Conservation (phyloP, 164 flowering plant species). For the Chloranthus sessilifolius region DNA sequence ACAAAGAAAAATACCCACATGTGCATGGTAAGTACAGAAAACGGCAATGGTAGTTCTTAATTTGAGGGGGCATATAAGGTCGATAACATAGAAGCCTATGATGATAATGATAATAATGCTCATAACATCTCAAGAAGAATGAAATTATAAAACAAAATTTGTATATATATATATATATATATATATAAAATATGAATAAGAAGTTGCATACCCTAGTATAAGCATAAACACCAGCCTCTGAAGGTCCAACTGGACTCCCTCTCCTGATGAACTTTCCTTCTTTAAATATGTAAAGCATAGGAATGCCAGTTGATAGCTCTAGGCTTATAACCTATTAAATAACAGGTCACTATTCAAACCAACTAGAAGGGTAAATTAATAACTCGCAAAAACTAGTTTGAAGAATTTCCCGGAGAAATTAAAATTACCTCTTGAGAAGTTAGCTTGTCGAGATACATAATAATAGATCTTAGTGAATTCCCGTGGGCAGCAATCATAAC, state of each 20-base stretch:
- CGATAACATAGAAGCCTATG: too few relatives aligned
- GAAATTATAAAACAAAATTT: too few relatives aligned
- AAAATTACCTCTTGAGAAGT: slow-evolving; percentile 83
- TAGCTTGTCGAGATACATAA: slow-evolving; percentile 95
- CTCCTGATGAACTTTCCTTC: slow-evolving; percentile 86
- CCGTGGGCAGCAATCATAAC: slow-evolving; percentile 99
- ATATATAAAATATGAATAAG: too few relatives aligned
- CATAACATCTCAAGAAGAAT: too few relatives aligned
- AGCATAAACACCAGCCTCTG: slow-evolving; percentile 98
- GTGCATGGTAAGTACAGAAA: too few relatives aligned
- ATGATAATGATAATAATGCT: too few relatives aligned
- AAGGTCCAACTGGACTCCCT: slow-evolving; percentile 89
- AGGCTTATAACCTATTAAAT: slow-evolving; percentile 73
- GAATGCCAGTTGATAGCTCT: slow-evolving; percentile 92
- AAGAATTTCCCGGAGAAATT: neutral
- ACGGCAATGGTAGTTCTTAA: too few relatives aligned
- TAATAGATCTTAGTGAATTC: slow-evolving; percentile 93
- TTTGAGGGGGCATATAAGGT: too few relatives aligned
- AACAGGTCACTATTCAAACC: neutral
- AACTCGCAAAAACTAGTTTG: too few relatives aligned
- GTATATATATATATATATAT: too few relatives aligned
- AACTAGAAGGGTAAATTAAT: too few relatives aligned
- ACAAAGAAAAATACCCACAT: too few relatives aligned
- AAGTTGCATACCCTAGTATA: slow-evolving; percentile 72
- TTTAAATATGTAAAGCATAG: slow-evolving; percentile 94